A percentile compares a stretch with the other conserved stretches of the same genome.
Conservation (phyloP, 495 filamentous ascomycete species). For the Neurospora sp. region DNA sequence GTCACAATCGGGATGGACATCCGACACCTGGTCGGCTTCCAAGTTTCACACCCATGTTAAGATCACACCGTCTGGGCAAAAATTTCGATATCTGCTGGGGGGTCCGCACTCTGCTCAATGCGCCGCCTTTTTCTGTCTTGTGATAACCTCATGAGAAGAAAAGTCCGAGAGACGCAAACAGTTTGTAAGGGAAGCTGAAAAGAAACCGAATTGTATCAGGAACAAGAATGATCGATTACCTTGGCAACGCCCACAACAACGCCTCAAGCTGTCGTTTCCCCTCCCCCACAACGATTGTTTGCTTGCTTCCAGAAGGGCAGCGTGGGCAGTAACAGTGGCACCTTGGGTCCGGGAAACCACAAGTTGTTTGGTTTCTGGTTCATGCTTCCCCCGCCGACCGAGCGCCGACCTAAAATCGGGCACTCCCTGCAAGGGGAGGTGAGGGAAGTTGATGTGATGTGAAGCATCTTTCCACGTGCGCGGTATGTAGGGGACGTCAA, state of each 20-base stretch:
- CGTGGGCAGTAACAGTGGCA: background rate
- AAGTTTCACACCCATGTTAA: background rate
- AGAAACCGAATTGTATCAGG: background rate
- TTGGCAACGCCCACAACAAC: background rate
- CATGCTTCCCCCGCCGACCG: background rate
- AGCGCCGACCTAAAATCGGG: background rate
- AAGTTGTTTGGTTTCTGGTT: background rate
- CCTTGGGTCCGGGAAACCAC: background rate
- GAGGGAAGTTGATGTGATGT: background rate
- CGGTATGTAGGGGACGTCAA: background rate
- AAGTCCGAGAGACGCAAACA: background rate
- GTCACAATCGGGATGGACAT: background rate
- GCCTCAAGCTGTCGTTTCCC: background rate
- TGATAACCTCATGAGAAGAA: background rate
- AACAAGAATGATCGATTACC: background rate
- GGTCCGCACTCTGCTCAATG: background rate
- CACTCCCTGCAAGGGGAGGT: background rate
- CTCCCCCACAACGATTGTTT: background rate
- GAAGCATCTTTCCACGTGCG: background rate
- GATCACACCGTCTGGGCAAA: background rate
- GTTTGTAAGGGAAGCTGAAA: no score
- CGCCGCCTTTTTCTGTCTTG: background rate
- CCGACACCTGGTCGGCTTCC: background rate
- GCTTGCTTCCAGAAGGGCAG: background rate
- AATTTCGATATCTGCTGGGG: background rate